Evolutionary conservation across 257 asterid genomes (phyloP), one percentile per base, ranked within the genome.

Genomic region (Solanum pinnatisectum): DNA sequence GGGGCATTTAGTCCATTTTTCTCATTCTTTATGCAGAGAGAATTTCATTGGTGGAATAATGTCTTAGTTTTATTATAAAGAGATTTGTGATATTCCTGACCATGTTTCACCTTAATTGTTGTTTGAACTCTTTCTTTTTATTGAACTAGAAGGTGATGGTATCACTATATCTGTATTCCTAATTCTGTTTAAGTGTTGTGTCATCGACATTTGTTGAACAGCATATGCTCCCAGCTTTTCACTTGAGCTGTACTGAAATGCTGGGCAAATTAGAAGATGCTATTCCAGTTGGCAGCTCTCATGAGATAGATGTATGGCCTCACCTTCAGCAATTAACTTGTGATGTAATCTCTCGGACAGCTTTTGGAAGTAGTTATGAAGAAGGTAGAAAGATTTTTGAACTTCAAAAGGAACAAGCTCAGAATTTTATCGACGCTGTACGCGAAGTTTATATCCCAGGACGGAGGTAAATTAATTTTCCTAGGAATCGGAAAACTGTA

Each of bases 311-410:
- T 77, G 91, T 92, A 46, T 93, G 94, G 94, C 95, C 94, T 77
- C 37, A 82, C 52, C 86, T 93, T 25, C 89, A 92, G 83, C 87
- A 63, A 7, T 68, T 93, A 60, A 59, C 90, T 0, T 49, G 91
- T 30, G 94, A 91, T 83, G 92, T 90, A 4, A 90, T 92, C 65
- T 92, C 95, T 10, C 87, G 95, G 8, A 89, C 95, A 16, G 92
- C 94, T 18, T 93, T 93, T 89, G 95, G 94, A 2, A 91, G 95
- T 63, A 92, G 87, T 85, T 93, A 90, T 70, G 89, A 90, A 88
- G 93, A 93, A 91, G 95, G 94, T 22, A 88, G 76, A 68, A 68
- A 68, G 76, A 68, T 68, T 27, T 68, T 68, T 68, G 76, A 68
- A 68, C 76, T 68, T 68, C 76, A 68, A 68, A 30, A 15, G 14